These are phyloP conservation scores for Microbotryum saponariae DNA, from an alignment of 1,284 basidiomycete species.

Conservation along the genomic window DNA sequence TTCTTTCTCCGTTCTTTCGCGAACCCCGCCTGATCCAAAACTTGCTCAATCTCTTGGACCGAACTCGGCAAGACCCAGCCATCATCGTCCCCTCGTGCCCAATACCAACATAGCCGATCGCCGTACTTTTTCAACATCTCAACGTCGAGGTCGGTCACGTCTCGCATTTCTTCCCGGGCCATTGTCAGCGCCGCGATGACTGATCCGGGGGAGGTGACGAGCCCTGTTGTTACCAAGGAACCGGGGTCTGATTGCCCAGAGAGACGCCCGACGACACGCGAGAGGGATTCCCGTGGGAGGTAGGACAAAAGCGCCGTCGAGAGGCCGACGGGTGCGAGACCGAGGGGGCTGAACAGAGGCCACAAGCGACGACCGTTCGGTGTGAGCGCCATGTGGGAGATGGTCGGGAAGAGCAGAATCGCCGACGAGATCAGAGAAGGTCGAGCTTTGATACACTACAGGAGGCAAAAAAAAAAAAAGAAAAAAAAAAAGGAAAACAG, in stretches of 20 bases:
- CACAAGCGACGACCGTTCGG: conserved; percentile 25
- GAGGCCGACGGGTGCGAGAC: conserved; percentile 21
- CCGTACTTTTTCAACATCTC: conserved; percentile 8
- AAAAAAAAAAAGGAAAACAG: too few species aligned
- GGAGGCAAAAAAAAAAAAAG: background rate
- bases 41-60: conserved; percentile 19
- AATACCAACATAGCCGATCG: conserved; percentile 22
- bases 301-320: conserved; percentile 23
- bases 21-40: conserved; percentile 14
- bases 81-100: conserved; percentile 15
- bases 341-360: conserved; percentile 19
- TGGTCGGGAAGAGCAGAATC: conserved; percentile 28
- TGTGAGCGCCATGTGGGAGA: conserved; percentile 27
- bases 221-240: conserved; percentile 2
- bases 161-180: conserved; percentile 24
- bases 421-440: conserved; percentile 7
- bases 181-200: conserved; percentile 25
- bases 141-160: conserved; percentile 15
- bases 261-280: conserved; percentile 17
- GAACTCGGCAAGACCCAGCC: conserved; percentile 23
- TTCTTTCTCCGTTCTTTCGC: conserved; percentile 10
- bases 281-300: conserved; percentile 11
- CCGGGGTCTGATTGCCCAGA: conserved; percentile 11
- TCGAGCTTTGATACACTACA: conserved; percentile 3
- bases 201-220: conserved; percentile 20